Evolutionary conservation across 352 stramenopile genomes (phyloP), one percentile per base, ranked within the genome.

Genomic region (Stephanocyclus meneghinianus): DNA sequence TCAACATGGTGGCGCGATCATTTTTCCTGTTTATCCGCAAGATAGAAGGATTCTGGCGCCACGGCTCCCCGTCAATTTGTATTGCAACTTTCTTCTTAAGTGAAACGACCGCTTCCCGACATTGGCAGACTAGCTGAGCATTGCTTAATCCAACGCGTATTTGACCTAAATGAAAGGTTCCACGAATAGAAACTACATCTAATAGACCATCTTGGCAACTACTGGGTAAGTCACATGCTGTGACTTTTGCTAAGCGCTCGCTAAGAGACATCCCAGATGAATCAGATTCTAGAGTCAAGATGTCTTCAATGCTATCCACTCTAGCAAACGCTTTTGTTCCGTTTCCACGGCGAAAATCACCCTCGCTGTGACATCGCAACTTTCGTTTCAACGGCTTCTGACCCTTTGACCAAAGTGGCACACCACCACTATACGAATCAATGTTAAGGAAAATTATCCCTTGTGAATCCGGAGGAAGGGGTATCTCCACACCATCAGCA

Each of bases 11-110:
- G 6, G 86, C 87, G 21, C 72, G 67, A 13, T 93, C 79, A 60
- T 80, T 81, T 73, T 93, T 93, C 11, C 85, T 79, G 21, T 60
- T 70, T 57, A 98, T 94, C 26, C 91, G 81, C 45, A 98, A 79
- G 9, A 92, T 91, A 44, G 92, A 95, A 16, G 85, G 85, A 40
- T 84, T 88, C 81, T 98, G 95, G 70, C 93, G 86, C 95, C 95
- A 98, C 16, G 96, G 96, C 85, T 98, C 96, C 8, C 96, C 96
- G 75, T 98, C 96, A 47, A 98, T 95, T 81, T 98, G 96, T 48
- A 98, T 88, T 35, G 91, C 71, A 69, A 91, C 71, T 50, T 90
- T 91, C 50, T 88, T 88, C 47, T 88, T 90, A n/a, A 93, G 81
- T 11, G 80, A 76, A 55, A 95, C 91, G 13, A 76, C 85, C 16